Evolutionary conservation across 2,329 filamentous ascomycete species (phyloP), one percentile per base, ranked within the genome.

Genomic region (Botrytis deweyae): DNA sequence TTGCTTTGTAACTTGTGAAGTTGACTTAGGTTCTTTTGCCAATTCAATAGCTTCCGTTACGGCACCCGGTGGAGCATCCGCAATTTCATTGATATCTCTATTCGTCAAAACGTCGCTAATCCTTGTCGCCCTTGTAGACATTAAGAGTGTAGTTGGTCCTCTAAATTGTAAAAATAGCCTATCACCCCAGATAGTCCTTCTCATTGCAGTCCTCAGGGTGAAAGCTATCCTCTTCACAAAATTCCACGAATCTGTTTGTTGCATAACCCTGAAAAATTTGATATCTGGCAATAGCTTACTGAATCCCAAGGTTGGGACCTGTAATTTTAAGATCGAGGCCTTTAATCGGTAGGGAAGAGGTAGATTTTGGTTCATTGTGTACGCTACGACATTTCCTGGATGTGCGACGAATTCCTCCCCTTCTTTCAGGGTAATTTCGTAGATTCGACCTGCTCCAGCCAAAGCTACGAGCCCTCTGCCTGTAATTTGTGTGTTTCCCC

Each of bases 361-460:
- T 12, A 90, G 88, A 72, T 90, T 88, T 73, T 90, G 88, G 70
- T 89, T 91, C 67, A 96, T 88, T 5, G 92, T 91, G 84, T 99
- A 99, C 36, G 96, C 96, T 22, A 98, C 90, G 5, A 99, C 91
- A 81, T 97, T 94, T 78, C 92, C 92, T 7, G 96, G 95, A 82
- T 98, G 95, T 4, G 93, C 93, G 72, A 97, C 90, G 78, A 98
- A 95, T 82, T 96, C 92, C 81, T 99, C 96, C 29, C 93, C 94
- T 40, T 91, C 89, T 74, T 89, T 90, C 70, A 99, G 84, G 2
- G 90, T 91, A 49, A 99, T 86, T 78, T 96, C 92, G 82, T 98
- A 97, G 75, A 97, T 90, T 80, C 98, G 94, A 0, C 96, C 96
- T 33, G 92, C 93, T 10, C 95, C 94, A 14, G 92, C 90, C 25